Evolutionary conservation across 2,329 filamentous ascomycete species (phyloP).

Genomic region (Aspergillus carbonarius): DNA sequence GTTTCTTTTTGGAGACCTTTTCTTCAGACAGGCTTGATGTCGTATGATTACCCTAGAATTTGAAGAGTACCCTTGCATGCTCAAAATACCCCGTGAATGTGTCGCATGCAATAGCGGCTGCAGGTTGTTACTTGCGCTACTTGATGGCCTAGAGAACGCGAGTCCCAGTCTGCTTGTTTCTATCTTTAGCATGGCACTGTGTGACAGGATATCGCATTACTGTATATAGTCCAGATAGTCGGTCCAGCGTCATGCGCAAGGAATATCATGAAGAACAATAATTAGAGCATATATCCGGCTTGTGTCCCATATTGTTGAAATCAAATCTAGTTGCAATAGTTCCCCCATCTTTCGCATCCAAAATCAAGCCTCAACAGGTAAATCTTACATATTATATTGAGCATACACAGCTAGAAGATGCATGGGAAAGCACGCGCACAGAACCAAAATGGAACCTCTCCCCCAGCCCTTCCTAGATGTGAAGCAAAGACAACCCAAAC

Average conservation of each 20-base stretch:
- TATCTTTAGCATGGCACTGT: neutral
- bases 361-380: conserved; percentile 5
- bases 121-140: no score
- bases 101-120: no score
- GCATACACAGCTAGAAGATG: conserved; percentile 14
- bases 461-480: conserved; percentile 6
- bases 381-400: conserved; percentile 22
- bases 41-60: no score
- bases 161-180: neutral
- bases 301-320: neutral
- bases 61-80: no score
- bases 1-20: neutral
- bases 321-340: neutral
- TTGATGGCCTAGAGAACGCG: neutral
- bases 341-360: neutral
- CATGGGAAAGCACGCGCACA: neutral
- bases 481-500: conserved; percentile 19
- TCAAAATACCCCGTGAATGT: no score
- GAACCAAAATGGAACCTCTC: conserved; percentile 1
- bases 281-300: neutral
- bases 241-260: neutral
- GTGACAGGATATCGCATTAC: neutral
- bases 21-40: no score
- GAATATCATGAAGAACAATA: neutral
- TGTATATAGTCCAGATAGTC: neutral